Conservation (phyloP, 179 eudicot genomes). For the Carnegiea gigantea region DNA sequence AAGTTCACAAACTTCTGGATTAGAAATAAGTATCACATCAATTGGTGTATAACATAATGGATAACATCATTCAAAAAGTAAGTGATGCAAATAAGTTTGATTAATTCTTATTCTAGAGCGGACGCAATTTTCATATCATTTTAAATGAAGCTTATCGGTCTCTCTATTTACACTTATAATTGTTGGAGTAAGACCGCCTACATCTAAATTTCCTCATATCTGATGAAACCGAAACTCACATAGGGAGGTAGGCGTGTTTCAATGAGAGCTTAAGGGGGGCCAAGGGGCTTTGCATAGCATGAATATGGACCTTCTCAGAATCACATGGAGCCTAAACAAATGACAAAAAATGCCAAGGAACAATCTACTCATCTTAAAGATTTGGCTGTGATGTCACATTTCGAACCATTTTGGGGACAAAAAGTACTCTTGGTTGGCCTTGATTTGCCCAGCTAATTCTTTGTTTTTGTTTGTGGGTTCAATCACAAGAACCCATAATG, state of each 20-base stretch:
- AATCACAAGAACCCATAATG: neutral
- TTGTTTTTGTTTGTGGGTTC: neutral
- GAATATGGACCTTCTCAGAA: conserved; percentile 8
- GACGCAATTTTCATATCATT: neutral
- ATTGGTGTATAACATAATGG: neutral
- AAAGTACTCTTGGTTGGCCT: conserved; percentile 15
- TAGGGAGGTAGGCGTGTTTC: too few species aligned
- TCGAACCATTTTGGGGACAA: conserved; percentile 16
- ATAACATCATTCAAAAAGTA: neutral
- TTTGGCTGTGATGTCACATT: conserved; percentile 26
- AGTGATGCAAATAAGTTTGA: neutral
- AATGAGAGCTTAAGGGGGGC: conserved; percentile 4
- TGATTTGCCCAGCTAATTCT: conserved; percentile 24
- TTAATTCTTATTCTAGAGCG: neutral
- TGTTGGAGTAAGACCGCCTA: too few species aligned
- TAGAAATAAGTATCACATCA: too few species aligned
- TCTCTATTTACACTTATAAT: too few species aligned
- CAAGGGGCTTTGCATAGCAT: neutral
- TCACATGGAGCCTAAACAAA: conserved; percentile 19
- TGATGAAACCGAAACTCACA: too few species aligned
- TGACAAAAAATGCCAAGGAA: conserved; percentile 18
- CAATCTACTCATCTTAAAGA: neutral
- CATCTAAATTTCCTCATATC: too few species aligned
- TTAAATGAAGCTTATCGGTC: neutral
- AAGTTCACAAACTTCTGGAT: too few species aligned